Evolutionary conservation across 2,329 filamentous ascomycete genomes (phyloP).

Genomic region (Cladosporium phlei): DNA sequence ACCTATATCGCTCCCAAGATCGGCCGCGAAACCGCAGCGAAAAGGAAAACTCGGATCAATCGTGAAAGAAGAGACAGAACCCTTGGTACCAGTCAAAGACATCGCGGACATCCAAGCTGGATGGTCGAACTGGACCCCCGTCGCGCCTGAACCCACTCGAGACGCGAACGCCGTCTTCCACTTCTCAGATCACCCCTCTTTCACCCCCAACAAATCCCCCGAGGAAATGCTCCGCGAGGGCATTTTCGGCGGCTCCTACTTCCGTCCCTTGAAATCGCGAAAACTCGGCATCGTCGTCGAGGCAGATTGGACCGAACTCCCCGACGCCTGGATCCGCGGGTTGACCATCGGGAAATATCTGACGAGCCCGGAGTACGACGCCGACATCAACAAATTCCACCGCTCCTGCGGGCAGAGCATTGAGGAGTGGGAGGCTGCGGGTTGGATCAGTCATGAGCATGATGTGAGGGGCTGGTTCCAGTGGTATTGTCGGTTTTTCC

Average conservation of each 20-base stretch:
- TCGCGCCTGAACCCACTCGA: constrained; percentile 38
- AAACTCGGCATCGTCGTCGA: constrained; percentile 39
- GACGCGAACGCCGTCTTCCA: constrained; percentile 42
- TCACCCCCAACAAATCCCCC: constrained; percentile 52
- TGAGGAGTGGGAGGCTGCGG: constrained; percentile 52
- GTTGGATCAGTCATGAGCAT: constrained; percentile 51
- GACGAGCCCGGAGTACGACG: constrained; percentile 39
- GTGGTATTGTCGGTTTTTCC: constrained; percentile 53
- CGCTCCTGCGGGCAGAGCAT: constrained; percentile 51
- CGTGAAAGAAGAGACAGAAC: constrained; percentile 15
- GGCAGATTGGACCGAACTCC: constrained; percentile 47
- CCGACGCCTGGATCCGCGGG: constrained; percentile 39
- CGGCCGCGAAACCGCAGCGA: constrained; percentile 12
- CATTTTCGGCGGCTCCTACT: constrained; percentile 51
- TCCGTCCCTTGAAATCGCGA: constrained; percentile 44
- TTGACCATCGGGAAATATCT: constrained; percentile 40
- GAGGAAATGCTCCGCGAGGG: constrained; percentile 50
- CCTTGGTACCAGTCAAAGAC: constrained; percentile 27
- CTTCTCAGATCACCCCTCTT: constrained; percentile 41
- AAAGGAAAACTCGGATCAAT: constrained; percentile 14
- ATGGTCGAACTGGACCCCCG: constrained; percentile 44
- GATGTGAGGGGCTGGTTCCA: constrained; percentile 56
- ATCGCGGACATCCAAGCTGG: constrained; percentile 32
- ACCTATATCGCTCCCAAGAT: constrained; percentile 23
- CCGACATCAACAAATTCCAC: constrained; percentile 50